Evolutionary conservation across 805 yeast species (phyloP).

Genomic region (Debaryomyces hansenii): DNA sequence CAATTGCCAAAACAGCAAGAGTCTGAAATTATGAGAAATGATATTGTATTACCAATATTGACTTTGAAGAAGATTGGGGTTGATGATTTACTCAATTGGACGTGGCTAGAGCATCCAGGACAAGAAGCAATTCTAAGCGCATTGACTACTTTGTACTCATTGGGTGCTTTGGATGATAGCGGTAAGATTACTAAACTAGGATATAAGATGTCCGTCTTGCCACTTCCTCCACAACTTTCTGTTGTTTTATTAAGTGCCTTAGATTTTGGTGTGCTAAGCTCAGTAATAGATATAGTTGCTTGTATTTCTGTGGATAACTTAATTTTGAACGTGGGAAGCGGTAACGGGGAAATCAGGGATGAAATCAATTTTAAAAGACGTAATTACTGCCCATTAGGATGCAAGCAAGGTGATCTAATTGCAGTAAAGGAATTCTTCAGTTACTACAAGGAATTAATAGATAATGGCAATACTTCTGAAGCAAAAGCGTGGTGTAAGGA

Average conservation of each 20-base stretch:
- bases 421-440: conserved; percentile 78
- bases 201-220: conserved; percentile 81
- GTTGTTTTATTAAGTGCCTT: conserved; percentile 77
- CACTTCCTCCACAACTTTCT: conserved; percentile 89
- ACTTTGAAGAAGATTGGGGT: conserved; percentile 83
- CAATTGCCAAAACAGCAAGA: conserved; percentile 75
- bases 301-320: conserved; percentile 92
- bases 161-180: conserved; percentile 73
- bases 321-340: conserved; percentile 62
- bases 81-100: conserved; percentile 80
- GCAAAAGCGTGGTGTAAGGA: conserved; percentile 82
- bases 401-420: conserved; percentile 76
- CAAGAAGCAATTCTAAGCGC: conserved; percentile 74
- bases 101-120: conserved; percentile 93
- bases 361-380: conserved; percentile 77
- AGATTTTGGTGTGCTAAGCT: conserved; percentile 54
- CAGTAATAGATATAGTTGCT: conserved; percentile 85
- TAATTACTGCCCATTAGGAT: conserved; percentile 69
- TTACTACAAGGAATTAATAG: conserved; percentile 38
- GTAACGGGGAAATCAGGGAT: conserved; percentile 73
- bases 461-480: conserved; percentile 46
- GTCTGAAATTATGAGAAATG: conserved; percentile 88
- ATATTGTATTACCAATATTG: conserved; percentile 79
- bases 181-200: conserved; percentile 83
- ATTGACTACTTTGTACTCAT: conserved; percentile 69